Conservation (phyloP, 129 eudicot genomes). For the Pulicaria dysenterica region DNA sequence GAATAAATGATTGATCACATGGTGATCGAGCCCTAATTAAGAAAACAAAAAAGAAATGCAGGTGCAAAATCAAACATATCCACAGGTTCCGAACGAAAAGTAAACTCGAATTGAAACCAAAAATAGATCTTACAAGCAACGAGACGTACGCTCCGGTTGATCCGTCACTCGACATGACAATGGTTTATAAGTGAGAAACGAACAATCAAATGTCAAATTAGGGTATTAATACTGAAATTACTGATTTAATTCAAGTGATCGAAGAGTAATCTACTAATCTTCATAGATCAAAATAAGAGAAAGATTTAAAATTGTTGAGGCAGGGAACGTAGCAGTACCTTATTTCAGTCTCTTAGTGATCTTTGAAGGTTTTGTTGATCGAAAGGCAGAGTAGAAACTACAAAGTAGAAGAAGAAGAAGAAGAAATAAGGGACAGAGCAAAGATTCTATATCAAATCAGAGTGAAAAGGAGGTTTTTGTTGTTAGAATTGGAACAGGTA, state of each 20-base stretch:
- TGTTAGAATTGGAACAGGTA: slow-evolving; percentile 25
- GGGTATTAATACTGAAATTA: not conserved
- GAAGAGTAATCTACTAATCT: slow-evolving; percentile 1
- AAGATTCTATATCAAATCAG: slow-evolving; percentile 41
- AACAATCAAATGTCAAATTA: not conserved
- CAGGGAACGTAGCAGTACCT: slow-evolving; percentile 30
- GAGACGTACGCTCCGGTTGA: not conserved
- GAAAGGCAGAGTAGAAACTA: slow-evolving; percentile 2
- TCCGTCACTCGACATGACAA: slow-evolving; percentile 14
- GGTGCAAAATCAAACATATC: slow-evolving; percentile 8
- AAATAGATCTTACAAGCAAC: not conserved
- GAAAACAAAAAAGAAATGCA: slow-evolving; percentile 1
- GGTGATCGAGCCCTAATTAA: slow-evolving; percentile 21
- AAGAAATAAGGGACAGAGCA: slow-evolving; percentile 23
- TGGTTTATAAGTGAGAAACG: slow-evolving; percentile 1
- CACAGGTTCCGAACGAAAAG: slow-evolving; percentile 12
- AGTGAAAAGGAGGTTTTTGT: slow-evolving; percentile 44
- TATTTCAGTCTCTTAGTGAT: slow-evolving; percentile 25
- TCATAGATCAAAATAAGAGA: slow-evolving; percentile 17
- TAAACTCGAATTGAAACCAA: not conserved
- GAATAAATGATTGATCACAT: not conserved
- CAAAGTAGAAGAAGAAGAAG: slow-evolving; percentile 1
- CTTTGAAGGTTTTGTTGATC: slow-evolving; percentile 31
- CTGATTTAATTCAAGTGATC: slow-evolving; percentile 2
- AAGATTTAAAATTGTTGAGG: not conserved